Evolutionary conservation across 176 grass and related monocot species (phyloP), one percentile per base, ranked within the genome.

Genomic region (Cenchrus americanus): DNA sequence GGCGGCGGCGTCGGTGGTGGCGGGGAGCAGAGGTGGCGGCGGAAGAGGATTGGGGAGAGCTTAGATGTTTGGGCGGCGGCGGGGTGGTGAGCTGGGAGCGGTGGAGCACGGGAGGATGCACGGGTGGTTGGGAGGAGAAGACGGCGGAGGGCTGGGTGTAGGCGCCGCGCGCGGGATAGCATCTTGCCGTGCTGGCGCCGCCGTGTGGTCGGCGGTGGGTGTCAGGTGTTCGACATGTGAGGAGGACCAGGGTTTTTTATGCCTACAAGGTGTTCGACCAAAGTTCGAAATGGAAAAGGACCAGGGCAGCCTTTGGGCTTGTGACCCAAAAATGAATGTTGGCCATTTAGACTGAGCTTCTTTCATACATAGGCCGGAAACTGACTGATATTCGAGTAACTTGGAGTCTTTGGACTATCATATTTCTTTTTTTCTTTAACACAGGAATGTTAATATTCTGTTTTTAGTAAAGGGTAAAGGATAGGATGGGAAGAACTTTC

Each of bases 171-270:
- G 66, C 58, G 84, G 66, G 81, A 83, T 22, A 90, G 68, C 88
- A 87, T 90, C 88, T 79, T 73, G 67, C 66, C 30, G 76, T 22
- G 47, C 77, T 60, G 47, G 37, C 14, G 78, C 71, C 69, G 47
- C 48, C 21, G 78, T 62, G 18, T 72, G 64, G 55, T 70, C 83
- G 88, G 77, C 71, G 46, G 77, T 85, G 70, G 69, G 70, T 22
- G 62, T 82, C 71, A 26, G 21, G 49, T 58, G 61, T 15, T 57
- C 6, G 60, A 44, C 49, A 52, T 17, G 19, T 52, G 43, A 63
- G 21, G 43, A 63, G 21, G 7, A 8, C n/a, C n/a, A 50, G 18
- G 62, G 50, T 15, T 42, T 24, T 40, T 40, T 21, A 13, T 43
- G 69, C 85, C 48, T 46, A 37, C 77, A 52, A 68, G 78, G 43